Evolutionary conservation across 2,329 filamentous ascomycete genomes (phyloP).

Genomic region (Aspergillus japonicus): DNA sequence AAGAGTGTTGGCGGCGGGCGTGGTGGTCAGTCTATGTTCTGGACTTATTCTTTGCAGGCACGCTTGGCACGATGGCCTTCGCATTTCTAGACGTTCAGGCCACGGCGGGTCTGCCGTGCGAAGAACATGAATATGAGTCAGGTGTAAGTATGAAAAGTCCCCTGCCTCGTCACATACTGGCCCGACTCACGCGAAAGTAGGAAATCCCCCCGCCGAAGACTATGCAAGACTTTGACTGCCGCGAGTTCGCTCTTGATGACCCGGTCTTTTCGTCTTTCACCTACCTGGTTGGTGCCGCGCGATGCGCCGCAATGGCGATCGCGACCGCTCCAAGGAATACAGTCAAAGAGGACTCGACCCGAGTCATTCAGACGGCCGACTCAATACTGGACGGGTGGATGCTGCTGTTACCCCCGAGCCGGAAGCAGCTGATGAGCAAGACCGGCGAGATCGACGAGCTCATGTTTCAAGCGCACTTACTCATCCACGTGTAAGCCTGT

Average conservation of each 20-base stretch:
- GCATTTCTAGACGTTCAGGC: slow-evolving; percentile 21
- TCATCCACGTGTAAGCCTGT: slow-evolving; percentile 49
- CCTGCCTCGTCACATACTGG: neutral
- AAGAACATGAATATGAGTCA: slow-evolving; percentile 33
- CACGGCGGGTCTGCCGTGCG: slow-evolving; percentile 33
- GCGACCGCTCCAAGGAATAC: slow-evolving; percentile 21
- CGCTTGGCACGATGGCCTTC: slow-evolving; percentile 28
- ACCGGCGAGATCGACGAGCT: slow-evolving; percentile 49
- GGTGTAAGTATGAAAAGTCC: slow-evolving; percentile 18
- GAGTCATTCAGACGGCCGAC: slow-evolving; percentile 37
- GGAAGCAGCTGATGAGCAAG: slow-evolving; percentile 34
- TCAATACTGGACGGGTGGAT: slow-evolving; percentile 41
- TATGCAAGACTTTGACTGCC: slow-evolving; percentile 32
- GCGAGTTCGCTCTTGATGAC: slow-evolving; percentile 29
- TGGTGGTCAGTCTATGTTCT: slow-evolving; percentile 58
- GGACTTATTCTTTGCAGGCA: slow-evolving; percentile 75
- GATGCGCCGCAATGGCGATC: slow-evolving; percentile 27
- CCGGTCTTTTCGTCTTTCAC: slow-evolving; percentile 35
- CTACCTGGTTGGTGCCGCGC: slow-evolving; percentile 32
- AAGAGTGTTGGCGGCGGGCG: slow-evolving; percentile 49
- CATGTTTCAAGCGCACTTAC: slow-evolving; percentile 83
- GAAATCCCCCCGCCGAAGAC: slow-evolving; percentile 24
- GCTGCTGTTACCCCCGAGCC: slow-evolving; percentile 37
- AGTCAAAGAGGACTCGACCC: slow-evolving; percentile 24
- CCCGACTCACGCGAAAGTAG: neutral